A percentile compares a stretch with the other conserved stretches of the same genome.
Conservation (phyloP, 148 eudicot genomes). For the Amaranthus palmeri region DNA sequence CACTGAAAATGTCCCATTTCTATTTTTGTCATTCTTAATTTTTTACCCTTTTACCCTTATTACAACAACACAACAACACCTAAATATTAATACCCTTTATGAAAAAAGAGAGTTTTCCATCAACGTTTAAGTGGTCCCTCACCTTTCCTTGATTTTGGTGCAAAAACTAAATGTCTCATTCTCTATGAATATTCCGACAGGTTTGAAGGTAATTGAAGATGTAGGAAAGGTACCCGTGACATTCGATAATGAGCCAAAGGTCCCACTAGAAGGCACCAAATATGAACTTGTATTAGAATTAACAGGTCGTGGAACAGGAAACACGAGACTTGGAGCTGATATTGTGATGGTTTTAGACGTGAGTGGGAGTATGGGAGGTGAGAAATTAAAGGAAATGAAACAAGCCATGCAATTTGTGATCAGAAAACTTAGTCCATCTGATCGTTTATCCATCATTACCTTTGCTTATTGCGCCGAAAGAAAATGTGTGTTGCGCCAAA, state of each 20-base stretch:
- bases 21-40: too few species aligned
- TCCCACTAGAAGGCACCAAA: neutral
- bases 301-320: neutral
- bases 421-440: neutral
- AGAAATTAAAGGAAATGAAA: neutral
- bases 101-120: too few species aligned
- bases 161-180: too few species aligned
- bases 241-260: neutral
- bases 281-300: neutral
- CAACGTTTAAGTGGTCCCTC: too few species aligned
- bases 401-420: neutral
- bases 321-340: neutral
- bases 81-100: too few species aligned
- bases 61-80: too few species aligned
- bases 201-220: neutral
- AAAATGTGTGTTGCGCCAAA: neutral
- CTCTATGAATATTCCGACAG: too few species aligned
- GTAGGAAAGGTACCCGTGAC: neutral
- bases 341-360: constrained; percentile 11
- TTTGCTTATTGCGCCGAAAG: neutral
- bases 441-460: constrained; percentile 12
- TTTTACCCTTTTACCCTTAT: too few species aligned
- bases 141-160: too few species aligned
- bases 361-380: neutral
- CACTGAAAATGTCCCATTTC: too few species aligned